phyloP scores from a whole-genome alignment of 352 stramenopile species.

The Phytophthora pistaciae region DNA sequence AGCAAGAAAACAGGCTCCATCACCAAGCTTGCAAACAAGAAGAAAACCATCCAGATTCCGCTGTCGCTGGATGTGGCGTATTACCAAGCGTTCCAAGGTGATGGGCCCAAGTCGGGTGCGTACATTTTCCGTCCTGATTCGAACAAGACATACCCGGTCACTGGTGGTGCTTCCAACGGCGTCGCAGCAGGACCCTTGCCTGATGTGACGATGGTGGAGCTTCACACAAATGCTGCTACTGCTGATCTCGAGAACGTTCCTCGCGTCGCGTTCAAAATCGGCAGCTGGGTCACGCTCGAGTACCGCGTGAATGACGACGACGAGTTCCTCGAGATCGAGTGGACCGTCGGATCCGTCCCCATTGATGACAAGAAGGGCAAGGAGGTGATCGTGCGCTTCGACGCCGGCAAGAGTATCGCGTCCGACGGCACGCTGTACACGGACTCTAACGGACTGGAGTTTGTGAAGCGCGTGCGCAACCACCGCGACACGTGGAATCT shows the following conservation, averaged over 20 bases:
- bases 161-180: conserved; percentile 18
- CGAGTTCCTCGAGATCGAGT: conserved; percentile 95
- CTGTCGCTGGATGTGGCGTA: conserved; percentile 62
- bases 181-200: conserved; percentile 11
- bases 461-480: conserved; percentile 91
- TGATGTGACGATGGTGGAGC: conserved; percentile 52
- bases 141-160: conserved; percentile 64
- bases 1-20: conserved; percentile 61
- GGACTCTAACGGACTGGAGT: conserved; percentile 97
- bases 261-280: conserved; percentile 82
- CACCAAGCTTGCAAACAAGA: conserved; percentile 77
- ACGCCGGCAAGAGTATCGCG: conserved; percentile 63
- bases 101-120: conserved; percentile 92
- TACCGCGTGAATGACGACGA: conserved; percentile 89
- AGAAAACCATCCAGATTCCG: conserved; percentile 67
- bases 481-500: conserved; percentile 92
- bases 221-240: conserved; percentile 35
- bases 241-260: conserved; percentile 26
- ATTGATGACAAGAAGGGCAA: conserved; percentile 91
- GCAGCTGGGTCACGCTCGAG: conserved; percentile 91
- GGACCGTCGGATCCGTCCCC: conserved; percentile 86
- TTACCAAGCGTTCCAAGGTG: conserved; percentile 70
- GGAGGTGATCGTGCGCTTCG: conserved; percentile 96
- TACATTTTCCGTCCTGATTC: conserved; percentile 97
- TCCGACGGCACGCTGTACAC: conserved; percentile 86